Percentiles rank a stretch among this genome's conserved stretches.
Evolutionary conservation across 2,329 filamentous ascomycete species (phyloP).

Genomic region (Colletotrichum tamarilloi): DNA sequence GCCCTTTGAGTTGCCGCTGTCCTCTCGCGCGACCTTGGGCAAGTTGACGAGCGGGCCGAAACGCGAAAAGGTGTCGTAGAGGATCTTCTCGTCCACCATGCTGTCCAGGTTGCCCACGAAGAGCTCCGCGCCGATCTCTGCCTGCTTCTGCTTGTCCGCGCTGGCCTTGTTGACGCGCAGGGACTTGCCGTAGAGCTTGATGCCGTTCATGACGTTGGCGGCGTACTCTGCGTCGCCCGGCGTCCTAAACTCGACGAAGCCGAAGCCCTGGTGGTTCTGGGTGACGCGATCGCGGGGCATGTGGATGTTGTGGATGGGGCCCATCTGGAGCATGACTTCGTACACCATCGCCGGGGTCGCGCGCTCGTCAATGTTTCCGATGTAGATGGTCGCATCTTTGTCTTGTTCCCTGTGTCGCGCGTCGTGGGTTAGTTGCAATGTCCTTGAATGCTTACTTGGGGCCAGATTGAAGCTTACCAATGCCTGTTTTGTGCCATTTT

Average conservation of each 20-base stretch:
- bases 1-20: constrained; percentile 88
- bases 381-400: constrained; percentile 97
- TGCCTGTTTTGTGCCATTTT: constrained; percentile 78
- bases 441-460: background rate
- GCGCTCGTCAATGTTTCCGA: constrained; percentile 98
- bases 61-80: constrained; percentile 93
- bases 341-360: constrained; percentile 90
- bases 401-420: constrained; percentile 83
- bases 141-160: constrained; percentile 93
- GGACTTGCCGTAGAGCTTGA: constrained; percentile 92
- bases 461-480: constrained; percentile 65
- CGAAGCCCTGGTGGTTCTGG: constrained; percentile 96
- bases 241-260: constrained; percentile 97
- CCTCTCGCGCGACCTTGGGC: constrained; percentile 93
- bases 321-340: constrained; percentile 98
- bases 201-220: constrained; percentile 94
- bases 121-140: constrained; percentile 95
- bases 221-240: constrained; percentile 98
- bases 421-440: constrained; percentile 38
- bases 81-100: constrained; percentile 93
- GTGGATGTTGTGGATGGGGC: constrained; percentile 97
- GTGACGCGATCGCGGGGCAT: constrained; percentile 98
- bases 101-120: constrained; percentile 96
- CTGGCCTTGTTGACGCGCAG: constrained; percentile 94
- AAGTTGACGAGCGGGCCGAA: constrained; percentile 88